Evolutionary conservation across 1,284 basidiomycete species (phyloP), one percentile per base, ranked within the genome.

Genomic region (Exobasidium cylindrosporum): DNA sequence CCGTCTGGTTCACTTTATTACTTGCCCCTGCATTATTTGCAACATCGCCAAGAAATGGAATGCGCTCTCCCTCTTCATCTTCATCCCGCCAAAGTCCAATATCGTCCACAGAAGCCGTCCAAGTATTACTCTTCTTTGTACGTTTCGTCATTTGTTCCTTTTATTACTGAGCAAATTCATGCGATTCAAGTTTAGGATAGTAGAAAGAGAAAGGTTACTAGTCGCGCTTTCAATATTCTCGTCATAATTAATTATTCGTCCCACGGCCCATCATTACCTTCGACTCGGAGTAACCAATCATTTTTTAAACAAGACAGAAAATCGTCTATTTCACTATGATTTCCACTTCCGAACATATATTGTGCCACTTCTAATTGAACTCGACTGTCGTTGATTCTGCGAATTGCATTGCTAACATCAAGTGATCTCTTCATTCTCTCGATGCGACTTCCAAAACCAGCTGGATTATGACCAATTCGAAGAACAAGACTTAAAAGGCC

Each of bases 361-460:
- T 50, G 21, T 28, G 47, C n/a, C n/a, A 28, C 47, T 50, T 50
- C 26, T 3, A 50, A 13, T 24, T 13, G n/a, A 13, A 50, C 14
- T 4, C 47, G 47, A 24, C 26, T 24, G 13, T 50, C 47, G 26
- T 50, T 28, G 14, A 50, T 28, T 50, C 13, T 28, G 14, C 47
- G n/a, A 13, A 50, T 28, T 13, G 47, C 47, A 28, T 50, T 21
- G n/a, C 21, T 28, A 28, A 50, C 47, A 50, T 21, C 13, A 23
- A 50, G 13, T 14, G 47, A 50, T 24, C 47, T 14, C 13, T 50
- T 50, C 47, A 50, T 50, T 28, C 47, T 21, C n/a, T 24, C 26
- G 5, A 28, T 28, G 3, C 47, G 47, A 50, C 47, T 50, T 4
- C 47, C 47, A 24, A 28, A 21, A 13, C 21, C 47, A 4, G 47